Evolutionary conservation across 2,329 filamentous ascomycete species (phyloP).

Genomic region (Reticulascus tulasneorum): DNA sequence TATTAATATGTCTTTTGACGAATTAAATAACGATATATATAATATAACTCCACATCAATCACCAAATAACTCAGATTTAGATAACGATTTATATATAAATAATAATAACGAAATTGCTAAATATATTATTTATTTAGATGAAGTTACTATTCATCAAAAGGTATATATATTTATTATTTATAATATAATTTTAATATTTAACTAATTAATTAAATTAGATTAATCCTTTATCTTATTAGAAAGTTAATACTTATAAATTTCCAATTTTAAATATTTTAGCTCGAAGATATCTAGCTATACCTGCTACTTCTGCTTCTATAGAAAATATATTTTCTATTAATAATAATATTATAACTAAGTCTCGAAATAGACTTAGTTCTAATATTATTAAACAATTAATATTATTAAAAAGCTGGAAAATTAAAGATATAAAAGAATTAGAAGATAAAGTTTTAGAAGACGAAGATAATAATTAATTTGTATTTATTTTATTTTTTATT

Average conservation of each 20-base stretch:
- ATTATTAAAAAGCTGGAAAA: background rate
- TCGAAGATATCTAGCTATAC: too few relatives aligned
- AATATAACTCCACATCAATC: background rate
- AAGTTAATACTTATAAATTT: too few relatives aligned
- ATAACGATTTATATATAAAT: background rate
- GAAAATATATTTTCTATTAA: background rate
- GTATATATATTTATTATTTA: background rate
- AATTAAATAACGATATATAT: too few relatives aligned
- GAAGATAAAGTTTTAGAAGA: background rate
- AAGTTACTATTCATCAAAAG: too few relatives aligned
- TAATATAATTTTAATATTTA: background rate
- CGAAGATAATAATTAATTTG: background rate
- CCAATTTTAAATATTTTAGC: too few relatives aligned
- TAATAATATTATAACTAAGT: background rate
- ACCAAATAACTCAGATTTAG: background rate
- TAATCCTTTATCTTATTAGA: too few relatives aligned
- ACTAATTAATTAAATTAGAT: too few relatives aligned
- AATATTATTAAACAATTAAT: background rate
- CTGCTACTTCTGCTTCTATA: too few relatives aligned
- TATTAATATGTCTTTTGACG: too few relatives aligned
- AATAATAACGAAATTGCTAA: background rate
- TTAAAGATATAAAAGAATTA: background rate
- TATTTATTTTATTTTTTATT: too few relatives aligned
- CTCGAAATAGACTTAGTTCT: background rate
- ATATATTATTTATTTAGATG: background rate